Percentiles rank a stretch among this genome's conserved stretches.
Conservation (phyloP, 176 grass and related monocot genomes). For the Areca catechu region DNA sequence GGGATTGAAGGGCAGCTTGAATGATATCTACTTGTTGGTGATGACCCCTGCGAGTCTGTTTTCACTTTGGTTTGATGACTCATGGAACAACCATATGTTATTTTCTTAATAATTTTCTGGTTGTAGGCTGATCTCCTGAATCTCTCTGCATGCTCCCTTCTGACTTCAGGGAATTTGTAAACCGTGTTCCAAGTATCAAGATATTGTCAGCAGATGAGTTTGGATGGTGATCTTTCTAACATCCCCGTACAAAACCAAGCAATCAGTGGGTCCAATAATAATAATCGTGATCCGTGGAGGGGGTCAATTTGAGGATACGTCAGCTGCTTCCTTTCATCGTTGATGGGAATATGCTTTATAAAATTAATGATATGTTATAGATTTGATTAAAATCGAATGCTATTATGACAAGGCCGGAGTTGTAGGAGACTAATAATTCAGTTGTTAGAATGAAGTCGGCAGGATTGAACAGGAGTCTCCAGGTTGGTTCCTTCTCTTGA, state of each 20-base stretch:
- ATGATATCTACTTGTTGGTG: constrained; percentile 93
- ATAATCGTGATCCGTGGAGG: constrained; percentile 70
- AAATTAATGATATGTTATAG: too few relatives aligned
- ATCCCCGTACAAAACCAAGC: constrained; percentile 63
- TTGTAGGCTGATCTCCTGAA: too few relatives aligned
- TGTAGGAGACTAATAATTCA: background rate
- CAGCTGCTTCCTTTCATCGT: constrained; percentile 13
- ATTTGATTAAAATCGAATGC: too few relatives aligned
- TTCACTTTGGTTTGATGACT: constrained; percentile 13
- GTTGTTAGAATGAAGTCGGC: too few relatives aligned
- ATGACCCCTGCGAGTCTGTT: constrained; percentile 98
- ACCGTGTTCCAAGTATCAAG: constrained; percentile 92
- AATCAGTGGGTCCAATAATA: constrained; percentile 62
- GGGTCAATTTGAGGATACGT: constrained; percentile 40
- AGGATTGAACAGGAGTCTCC: too few relatives aligned
- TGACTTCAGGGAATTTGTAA: constrained; percentile 73
- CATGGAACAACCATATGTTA: too few relatives aligned
- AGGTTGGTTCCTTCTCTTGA: too few relatives aligned
- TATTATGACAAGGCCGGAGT: too few relatives aligned
- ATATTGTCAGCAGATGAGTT: constrained; percentile 89
- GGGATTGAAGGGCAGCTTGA: too few relatives aligned
- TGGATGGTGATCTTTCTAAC: constrained; percentile 75
- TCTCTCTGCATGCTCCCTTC: background rate
- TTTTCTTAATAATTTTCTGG: too few relatives aligned
- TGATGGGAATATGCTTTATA: too few relatives aligned